Conservation (phyloP, 805 yeast genomes). For the Scheffersomyces coipomensis region DNA sequence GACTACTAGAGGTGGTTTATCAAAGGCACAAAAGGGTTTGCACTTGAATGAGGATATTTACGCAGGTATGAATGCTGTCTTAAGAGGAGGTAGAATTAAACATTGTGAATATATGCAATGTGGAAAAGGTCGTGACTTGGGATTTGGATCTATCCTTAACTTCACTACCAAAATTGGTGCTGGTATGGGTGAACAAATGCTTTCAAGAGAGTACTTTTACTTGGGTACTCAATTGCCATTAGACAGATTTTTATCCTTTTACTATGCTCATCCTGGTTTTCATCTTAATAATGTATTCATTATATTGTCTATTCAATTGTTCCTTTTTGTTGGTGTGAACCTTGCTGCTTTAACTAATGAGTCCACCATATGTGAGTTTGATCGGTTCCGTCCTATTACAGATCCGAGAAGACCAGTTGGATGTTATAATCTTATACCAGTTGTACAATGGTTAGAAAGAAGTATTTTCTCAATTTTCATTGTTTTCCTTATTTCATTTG, state of each 20-base stretch:
- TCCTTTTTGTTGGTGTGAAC: constrained; percentile 68
- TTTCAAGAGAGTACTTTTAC: constrained; percentile 80
- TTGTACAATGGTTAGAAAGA: constrained; percentile 79
- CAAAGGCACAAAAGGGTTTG: constrained; percentile 83
- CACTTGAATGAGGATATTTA: constrained; percentile 86
- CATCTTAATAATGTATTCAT: constrained; percentile 79
- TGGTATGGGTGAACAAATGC: constrained; percentile 90
- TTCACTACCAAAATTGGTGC: constrained; percentile 89
- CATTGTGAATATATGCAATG: constrained; percentile 87
- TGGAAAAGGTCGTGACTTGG: constrained; percentile 89
- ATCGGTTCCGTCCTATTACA: constrained; percentile 63
- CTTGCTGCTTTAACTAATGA: constrained; percentile 73
- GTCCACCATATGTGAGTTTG: constrained; percentile 64
- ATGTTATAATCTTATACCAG: constrained; percentile 72
- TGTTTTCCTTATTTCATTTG: constrained; percentile 76
- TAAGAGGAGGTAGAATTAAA: constrained; percentile 85
- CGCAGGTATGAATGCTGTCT: constrained; percentile 82
- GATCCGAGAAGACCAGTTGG: constrained; percentile 67
- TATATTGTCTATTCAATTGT: constrained; percentile 70
- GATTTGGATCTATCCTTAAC: constrained; percentile 82
- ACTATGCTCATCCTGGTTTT: constrained; percentile 86
- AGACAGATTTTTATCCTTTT: constrained; percentile 79
- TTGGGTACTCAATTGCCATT: constrained; percentile 78
- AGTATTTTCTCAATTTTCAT: constrained; percentile 78
- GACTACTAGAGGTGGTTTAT: constrained; percentile 87